Evolutionary conservation across 306 rosid species (phyloP).

Genomic region (Lathyrus sativus): DNA sequence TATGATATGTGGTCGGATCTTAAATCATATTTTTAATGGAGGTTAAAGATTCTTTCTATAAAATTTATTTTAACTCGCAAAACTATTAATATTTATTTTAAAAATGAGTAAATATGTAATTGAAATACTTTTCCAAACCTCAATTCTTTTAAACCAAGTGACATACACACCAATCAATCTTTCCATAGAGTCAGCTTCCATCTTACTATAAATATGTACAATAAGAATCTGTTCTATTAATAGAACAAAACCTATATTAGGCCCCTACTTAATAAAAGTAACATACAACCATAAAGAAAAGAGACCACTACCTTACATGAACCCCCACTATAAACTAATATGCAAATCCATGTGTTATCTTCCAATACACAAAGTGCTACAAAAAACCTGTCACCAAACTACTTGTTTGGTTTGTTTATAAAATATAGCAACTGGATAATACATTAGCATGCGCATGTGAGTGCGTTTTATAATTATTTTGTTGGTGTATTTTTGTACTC

Average conservation of each 20-base stretch:
- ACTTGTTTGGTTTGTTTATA: slow-evolving; percentile 14
- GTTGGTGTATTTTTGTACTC: slow-evolving; percentile 4
- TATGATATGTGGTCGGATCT: too few species aligned
- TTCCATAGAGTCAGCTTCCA: not conserved
- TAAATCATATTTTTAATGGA: too few species aligned
- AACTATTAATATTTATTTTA: too few species aligned
- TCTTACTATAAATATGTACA: not conserved
- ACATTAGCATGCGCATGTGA: slow-evolving; percentile 42
- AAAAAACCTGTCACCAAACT: slow-evolving; percentile 21
- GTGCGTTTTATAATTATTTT: slow-evolving; percentile 29
- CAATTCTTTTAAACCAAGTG: not conserved
- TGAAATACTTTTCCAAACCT: not conserved
- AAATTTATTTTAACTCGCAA: too few species aligned
- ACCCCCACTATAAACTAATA: slow-evolving; percentile 26
- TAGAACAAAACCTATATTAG: slow-evolving; percentile 15
- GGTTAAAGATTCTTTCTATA: too few species aligned
- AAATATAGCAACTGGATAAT: not conserved
- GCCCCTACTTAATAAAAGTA: slow-evolving; percentile 9
- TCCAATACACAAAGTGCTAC: slow-evolving; percentile 13
- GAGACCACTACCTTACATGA: not conserved
- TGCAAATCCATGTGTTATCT: slow-evolving; percentile 53
- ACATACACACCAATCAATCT: not conserved
- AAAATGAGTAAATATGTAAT: too few species aligned
- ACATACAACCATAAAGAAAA: slow-evolving; percentile 8
- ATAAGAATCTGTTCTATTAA: not conserved